Percentiles rank a stretch among this genome's conserved stretches.
Conservation (phyloP, 768 basidiomycete species). For the Agaricus subrufescens region DNA sequence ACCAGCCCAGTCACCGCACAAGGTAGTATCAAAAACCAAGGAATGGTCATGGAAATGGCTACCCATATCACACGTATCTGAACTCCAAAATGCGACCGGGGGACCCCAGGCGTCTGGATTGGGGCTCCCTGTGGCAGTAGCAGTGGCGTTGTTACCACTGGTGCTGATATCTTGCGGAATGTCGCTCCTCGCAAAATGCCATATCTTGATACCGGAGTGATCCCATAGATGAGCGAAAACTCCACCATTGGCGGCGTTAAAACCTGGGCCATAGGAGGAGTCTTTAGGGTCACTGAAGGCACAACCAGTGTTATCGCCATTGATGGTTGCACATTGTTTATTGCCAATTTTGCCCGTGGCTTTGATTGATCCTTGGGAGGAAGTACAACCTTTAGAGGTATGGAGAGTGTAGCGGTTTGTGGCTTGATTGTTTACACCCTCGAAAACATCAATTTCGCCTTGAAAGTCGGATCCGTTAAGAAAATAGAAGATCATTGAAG, state of each 20-base stretch:
- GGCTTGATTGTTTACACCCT: conserved; percentile 59
- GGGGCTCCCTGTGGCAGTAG: conserved; percentile 26
- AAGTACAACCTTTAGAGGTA: conserved; percentile 39
- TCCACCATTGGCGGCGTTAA: conserved; percentile 43
- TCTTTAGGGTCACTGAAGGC: conserved; percentile 37
- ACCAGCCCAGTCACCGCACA: conserved; percentile 45
- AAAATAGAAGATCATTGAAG: too few species aligned
- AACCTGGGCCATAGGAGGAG: conserved; percentile 36
- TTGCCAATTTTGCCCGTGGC: conserved; percentile 21
- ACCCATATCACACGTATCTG: conserved; percentile 42
- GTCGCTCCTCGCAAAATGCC: conserved; percentile 47
- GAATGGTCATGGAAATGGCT: conserved; percentile 49
- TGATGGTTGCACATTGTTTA: conserved; percentile 36
- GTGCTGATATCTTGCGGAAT: conserved; percentile 48
- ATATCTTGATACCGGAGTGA: conserved; percentile 44
- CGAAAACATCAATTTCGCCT: conserved; percentile 73
- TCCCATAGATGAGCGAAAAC: conserved; percentile 58
- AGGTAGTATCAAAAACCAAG: conserved; percentile 42
- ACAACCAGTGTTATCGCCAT: conserved; percentile 42
- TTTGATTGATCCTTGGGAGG: conserved; percentile 21
- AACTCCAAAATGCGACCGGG: conserved; percentile 49
- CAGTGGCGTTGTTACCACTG: too few species aligned
- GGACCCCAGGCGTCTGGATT: conserved; percentile 46
- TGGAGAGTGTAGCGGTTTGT: conserved; percentile 68
- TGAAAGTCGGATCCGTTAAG: not conserved